A percentile compares a stretch with the other conserved stretches of the same genome.
phyloP scores from a whole-genome alignment of 2,329 filamentous ascomycete genomes.

The Elsinoe necatrix region DNA sequence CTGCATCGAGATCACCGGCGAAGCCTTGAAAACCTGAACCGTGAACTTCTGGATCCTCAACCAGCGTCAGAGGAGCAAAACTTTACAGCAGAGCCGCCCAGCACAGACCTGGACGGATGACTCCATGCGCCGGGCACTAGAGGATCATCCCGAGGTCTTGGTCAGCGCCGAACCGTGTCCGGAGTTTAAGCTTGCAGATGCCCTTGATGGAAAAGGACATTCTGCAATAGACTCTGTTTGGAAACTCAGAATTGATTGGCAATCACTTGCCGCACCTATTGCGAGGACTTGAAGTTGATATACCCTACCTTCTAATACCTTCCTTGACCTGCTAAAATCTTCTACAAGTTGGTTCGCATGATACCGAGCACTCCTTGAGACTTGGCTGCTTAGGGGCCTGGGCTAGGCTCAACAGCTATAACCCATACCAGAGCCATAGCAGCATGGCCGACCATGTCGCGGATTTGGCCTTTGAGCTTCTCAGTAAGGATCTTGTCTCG shows the following conservation, averaged over 20 bases:
- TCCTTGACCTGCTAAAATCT: not conserved
- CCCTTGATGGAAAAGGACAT: constrained; percentile 9
- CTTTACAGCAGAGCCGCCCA: not conserved
- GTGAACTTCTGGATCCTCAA: not conserved
- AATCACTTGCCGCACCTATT: not conserved
- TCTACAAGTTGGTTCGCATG: not conserved
- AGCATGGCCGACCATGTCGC: constrained; percentile 16
- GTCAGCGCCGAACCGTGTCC: constrained; percentile 6
- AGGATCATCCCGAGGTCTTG: not conserved
- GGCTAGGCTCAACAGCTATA: constrained; percentile 5
- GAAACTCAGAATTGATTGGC: not conserved
- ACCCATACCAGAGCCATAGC: not conserved
- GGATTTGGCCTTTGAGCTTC: constrained; percentile 22
- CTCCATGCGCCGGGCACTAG: not conserved
- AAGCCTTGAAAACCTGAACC: not conserved
- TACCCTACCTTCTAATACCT: not conserved
- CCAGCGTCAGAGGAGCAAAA: not conserved
- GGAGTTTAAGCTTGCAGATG: constrained; percentile 1
- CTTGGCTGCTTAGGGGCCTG: constrained; percentile 5
- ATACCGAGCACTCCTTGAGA: not conserved
- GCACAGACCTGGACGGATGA: not conserved
- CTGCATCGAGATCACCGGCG: constrained; percentile 10
- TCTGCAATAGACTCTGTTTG: not conserved
- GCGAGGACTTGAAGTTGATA: not conserved
- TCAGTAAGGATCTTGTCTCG: constrained; percentile 28